Base-by-base conservation (phyloP, 768 basidiomycete species). In the Collybia nuda region DNA sequence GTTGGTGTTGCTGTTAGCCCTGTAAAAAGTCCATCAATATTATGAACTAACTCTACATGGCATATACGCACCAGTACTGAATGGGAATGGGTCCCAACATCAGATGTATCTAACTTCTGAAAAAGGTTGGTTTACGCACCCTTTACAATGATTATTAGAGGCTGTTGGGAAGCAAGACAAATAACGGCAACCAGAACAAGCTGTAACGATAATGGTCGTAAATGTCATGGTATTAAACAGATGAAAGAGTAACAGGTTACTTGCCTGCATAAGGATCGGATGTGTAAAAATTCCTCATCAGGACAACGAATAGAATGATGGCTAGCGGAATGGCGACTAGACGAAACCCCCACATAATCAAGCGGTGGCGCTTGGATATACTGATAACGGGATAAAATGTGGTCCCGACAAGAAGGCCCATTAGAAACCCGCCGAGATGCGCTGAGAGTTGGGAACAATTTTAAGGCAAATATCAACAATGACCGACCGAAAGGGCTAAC, bases 331-430 rank as follows among this genome's bases (percentile, higher is more conserved):
- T 75, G 1, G 92, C 90, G 24, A 80, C 66, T 24, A 90, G 58
- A 51, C 95, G 83, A 62, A 88, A 81, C 35, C 57, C 70, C 85
- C 89, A 92, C 64, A 88, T 82, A 40, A 91, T 77, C 17, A 77
- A 63, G 47, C 78, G 78, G 62, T 94, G 93, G 18, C 86, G 77
- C 48, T 76, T 87, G 2, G 93, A 84, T 17, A 77, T 77, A 60
- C 88, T 93, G 48, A 99, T 90, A 12, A 96, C 83, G 5, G 96
- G 96, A 64, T 94, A 93, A 54, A 99, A 80, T 17, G 86, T 81
- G 42, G 86, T 87, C 19, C 89, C 91, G 29, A 86, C 75, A 7
- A 98, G 79, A 7, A 98, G 76, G 12, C 88, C 88, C 82, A 92
- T 88, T 21, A 88, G 70, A 59, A 94, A 86, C 11, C 91, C 91